Evolutionary conservation across 2,329 filamentous ascomycete genomes (phyloP).

Genomic region (Colletotrichum australisinense): DNA sequence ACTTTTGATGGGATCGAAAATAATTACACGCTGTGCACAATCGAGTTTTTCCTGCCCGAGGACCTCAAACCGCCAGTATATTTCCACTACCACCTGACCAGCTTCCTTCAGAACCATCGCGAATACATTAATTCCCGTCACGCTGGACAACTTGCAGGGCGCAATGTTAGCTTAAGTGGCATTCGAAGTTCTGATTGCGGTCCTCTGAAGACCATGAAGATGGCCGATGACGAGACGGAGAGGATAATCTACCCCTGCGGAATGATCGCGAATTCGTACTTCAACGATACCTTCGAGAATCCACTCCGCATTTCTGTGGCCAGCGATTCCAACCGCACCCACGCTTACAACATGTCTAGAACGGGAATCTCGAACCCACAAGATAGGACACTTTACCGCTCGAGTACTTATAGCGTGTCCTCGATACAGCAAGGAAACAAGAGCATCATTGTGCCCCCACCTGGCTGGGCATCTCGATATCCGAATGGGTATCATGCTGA

Average conservation of each 20-base stretch:
- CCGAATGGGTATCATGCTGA: constrained; percentile 6
- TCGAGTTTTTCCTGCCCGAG: constrained; percentile 9
- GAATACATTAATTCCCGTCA: constrained; percentile 6
- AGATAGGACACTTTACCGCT: not conserved
- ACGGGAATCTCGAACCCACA: not conserved
- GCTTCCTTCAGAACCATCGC: not conserved
- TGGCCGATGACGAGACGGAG: not conserved
- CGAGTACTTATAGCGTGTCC: not conserved
- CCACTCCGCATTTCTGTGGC: constrained; percentile 3
- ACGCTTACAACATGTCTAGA: not conserved
- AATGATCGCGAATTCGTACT: constrained; percentile 7
- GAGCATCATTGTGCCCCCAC: not conserved
- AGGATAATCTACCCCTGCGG: constrained; percentile 14
- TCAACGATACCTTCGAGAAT: constrained; percentile 12
- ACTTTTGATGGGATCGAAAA: not conserved
- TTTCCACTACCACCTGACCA: constrained; percentile 3
- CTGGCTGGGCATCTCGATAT: not conserved
- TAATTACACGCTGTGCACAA: constrained; percentile 1
- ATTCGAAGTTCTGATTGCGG: not conserved
- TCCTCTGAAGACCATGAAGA: no score
- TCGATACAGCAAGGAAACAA: fast-evolving
- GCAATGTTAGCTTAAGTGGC: not conserved
- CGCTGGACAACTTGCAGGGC: not conserved
- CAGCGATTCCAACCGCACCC: not conserved
- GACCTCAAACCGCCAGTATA: not conserved